Percentiles rank a stretch among this genome's conserved stretches.
phyloP scores from a whole-genome alignment of 148 eudicot species.

The Beta vulgaris region DNA sequence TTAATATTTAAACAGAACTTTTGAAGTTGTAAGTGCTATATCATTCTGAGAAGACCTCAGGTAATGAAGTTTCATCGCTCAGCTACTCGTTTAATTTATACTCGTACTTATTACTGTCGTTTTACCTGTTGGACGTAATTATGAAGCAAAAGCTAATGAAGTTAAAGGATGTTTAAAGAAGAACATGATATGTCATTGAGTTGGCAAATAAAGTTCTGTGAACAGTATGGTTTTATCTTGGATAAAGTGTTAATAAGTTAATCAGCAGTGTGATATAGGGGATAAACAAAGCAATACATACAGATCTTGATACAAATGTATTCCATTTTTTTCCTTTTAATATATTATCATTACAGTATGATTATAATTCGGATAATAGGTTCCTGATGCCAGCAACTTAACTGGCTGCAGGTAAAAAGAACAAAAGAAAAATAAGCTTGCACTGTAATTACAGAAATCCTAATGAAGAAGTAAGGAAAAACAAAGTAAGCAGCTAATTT shows the following conservation, averaged over 20 bases:
- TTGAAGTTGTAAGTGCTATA: background rate
- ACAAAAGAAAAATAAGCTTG: background rate
- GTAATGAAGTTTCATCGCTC: background rate
- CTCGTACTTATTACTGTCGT: no score
- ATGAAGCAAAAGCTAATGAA: no score
- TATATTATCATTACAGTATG: conserved; percentile 6
- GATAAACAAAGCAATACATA: background rate
- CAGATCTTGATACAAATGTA: background rate
- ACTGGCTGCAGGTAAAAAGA: background rate
- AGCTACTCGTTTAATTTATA: no score
- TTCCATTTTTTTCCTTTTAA: no score
- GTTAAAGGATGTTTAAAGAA: no score
- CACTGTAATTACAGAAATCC: background rate
- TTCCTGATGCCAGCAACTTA: conserved; percentile 1
- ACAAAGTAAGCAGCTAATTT: background rate
- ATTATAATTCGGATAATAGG: background rate
- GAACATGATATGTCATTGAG: no score
- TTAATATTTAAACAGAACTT: background rate
- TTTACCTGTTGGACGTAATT: no score
- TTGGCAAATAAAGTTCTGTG: no score
- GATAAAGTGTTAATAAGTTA: background rate
- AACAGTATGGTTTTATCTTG: no score
- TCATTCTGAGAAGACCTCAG: background rate
- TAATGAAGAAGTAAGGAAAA: background rate
- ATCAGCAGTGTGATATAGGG: background rate